These are phyloP conservation scores for Byssochlamys sp. DNA, from an alignment of 2,329 filamentous ascomycete genomes.

Conservation along the genomic window DNA sequence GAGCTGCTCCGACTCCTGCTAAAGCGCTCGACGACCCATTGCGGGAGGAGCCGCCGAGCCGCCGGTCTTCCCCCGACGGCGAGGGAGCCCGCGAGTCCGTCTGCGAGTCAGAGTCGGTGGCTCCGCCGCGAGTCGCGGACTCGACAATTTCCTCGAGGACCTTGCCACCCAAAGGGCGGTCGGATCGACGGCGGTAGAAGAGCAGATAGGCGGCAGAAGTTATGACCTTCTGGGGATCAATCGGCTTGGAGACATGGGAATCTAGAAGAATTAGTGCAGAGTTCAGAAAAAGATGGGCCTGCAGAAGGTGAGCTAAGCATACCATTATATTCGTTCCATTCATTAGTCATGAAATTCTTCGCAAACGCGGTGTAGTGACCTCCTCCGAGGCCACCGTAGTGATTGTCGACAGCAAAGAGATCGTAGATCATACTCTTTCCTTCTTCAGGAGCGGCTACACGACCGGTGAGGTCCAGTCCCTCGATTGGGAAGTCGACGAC, in stretches of 20 bases:
- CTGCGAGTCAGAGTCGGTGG: conserved; percentile 38
- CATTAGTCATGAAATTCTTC: conserved; percentile 76
- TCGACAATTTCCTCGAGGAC: conserved; percentile 62
- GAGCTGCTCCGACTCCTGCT: conserved; percentile 67
- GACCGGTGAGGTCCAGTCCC: conserved; percentile 68
- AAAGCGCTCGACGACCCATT: conserved; percentile 86
- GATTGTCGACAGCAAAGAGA: conserved; percentile 89
- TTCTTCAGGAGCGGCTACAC: conserved; percentile 69
- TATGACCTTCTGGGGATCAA: conserved; percentile 54
- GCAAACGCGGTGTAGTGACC: conserved; percentile 94
- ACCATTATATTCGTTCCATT: conserved; percentile 98
- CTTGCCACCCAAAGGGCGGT: conserved; percentile 66
- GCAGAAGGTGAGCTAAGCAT: conserved; percentile 26
- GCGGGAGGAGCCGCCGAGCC: conserved; percentile 78
- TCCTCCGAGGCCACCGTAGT: conserved; percentile 84
- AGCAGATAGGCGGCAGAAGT: conserved; percentile 77
- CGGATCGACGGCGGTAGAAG: conserved; percentile 84
- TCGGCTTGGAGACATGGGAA: conserved; percentile 57
- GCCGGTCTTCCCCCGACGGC: conserved; percentile 70
- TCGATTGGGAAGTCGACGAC: conserved; percentile 85
- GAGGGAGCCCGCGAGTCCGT: conserved; percentile 36
- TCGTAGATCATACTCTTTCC: conserved; percentile 82
- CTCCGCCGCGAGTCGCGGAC: conserved; percentile 46
- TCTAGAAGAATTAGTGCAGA: conserved; percentile 51
- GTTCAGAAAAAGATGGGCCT: not conserved